Base-by-base conservation (phyloP, 345 rosid species). In the Mangifera indica region DNA sequence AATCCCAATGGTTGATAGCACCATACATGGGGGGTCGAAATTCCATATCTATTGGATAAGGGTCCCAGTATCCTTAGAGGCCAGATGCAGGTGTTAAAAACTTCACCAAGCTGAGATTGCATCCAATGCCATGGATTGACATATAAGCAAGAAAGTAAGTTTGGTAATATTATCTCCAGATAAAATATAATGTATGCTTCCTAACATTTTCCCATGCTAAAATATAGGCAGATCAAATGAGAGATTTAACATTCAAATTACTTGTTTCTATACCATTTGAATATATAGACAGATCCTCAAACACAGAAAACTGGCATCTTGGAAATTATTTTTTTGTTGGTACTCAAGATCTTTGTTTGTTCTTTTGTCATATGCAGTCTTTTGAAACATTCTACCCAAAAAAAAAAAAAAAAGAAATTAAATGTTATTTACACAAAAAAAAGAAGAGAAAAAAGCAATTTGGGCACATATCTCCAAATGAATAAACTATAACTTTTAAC, bases 31-130 rank as follows among this genome's bases (percentile, higher is more conserved):
- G 1, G 98, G n/a, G 98, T 82, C 83, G 87, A 74, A 92, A 94
- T 75, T 94, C 98, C 98, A 94, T 94, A 77, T 92, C 98, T 34
- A 94, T 94, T 32, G 98, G 98, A 72, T 94, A 94, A 2, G 98
- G 98, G 60, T 94, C 98, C 98, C 98, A 94, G 75, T 89, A 89
- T 78, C 98, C 98, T 87, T 90, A 91, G 11, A 92, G 89, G 67
- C 96, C 91, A 7, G 97, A 90, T 57, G 95, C 81, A 40, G 98
- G 98, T 0, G 98, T 92, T 74, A 94, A 82, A 76, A 94, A 92
- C 64, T 91, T 89, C 81, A 95, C 98, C 81, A 94, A 82, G 77
- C 95, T 94, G 90, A 75, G 60, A 70, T 67, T 71, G 54, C 44
- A 49, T 73, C 42, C 65, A 73, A 18, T n/a, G 57, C 4, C 42